Evolutionary conservation across 768 basidiomycete genomes (phyloP), one percentile per base, ranked within the genome.

Genomic region (Suillus bovinus): DNA sequence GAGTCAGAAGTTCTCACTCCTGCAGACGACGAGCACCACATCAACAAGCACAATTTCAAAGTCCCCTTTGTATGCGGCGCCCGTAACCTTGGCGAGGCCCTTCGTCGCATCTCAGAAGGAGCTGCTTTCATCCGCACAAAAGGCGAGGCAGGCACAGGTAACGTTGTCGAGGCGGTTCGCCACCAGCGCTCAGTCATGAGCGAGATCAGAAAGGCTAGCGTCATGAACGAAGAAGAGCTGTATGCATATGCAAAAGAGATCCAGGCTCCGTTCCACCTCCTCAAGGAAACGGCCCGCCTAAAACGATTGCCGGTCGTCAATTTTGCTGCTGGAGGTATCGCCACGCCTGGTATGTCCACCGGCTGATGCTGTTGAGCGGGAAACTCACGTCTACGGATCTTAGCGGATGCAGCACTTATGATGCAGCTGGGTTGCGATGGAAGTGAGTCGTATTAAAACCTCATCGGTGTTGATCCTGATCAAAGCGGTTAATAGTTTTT

Each of bases 121-220:
- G 96, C 96, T 2, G 94, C 97, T 0, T 95, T 99, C 84, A 95
- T 99, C 78, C 94, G 97, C 67, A 98, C 96, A 62, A 99, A 99
- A 78, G 96, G 94, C 60, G 90, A 93, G 75, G 90, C 89, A 20
- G 93, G 93, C 22, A 94, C 93, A 0, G 93, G 93, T 46, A 94
- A 94, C 71, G 89, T 94, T 54, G 90, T 94, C 61, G 93, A 94
- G 76, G 97, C 97, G 29, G 97, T 99, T 60, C 87, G 94, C 63
- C 96, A 99, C 79, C 85, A 89, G 64, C 89, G 97, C 42, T 79
- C 90, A 20, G 87, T 98, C 62, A 87, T 85, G 78, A 79, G 86
- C 68, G 91, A 94, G 71, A 96, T 99, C 76, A 85, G 92, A 69
- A 85, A 84, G 69, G 91, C 93, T 13, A 86, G 88, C 68, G 85